Evolutionary conservation across 768 basidiomycete species (phyloP), one percentile per base, ranked within the genome.

Genomic region (Psilocybe cyanescens): DNA sequence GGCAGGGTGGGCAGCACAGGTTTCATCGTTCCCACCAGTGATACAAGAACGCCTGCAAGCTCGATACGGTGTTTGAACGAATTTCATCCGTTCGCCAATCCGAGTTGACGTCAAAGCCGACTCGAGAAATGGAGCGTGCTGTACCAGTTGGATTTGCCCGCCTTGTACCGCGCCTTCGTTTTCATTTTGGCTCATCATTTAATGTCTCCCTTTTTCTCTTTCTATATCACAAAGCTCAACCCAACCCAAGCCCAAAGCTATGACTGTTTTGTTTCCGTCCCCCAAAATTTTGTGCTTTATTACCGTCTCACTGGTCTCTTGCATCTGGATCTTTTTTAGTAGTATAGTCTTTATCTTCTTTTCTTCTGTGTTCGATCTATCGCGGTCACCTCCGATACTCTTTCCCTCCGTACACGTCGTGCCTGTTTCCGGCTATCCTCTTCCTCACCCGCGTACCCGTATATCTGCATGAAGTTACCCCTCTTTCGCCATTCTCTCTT

Each of bases 41-140:
- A 95, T 99, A 66, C 91, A 92, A 75, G 89, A 95, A 70, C 89
- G 95, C 55, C 82, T 99, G 47, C 86, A 89, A 8, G 79, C 88
- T 67, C 90, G 95, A 49, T 99, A 99, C 70, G 89, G 89, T 65
- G 94, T 99, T 51, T 97, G 79, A 74, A 56, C 51, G 28, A 33
- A 35, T 35, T 53, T 31, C n/a, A 33, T 19, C 24, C 33, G 16
- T 29, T 29, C n/a, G 16, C 31, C 17, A 37, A 35, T 35, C 17
- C 12, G 12, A 45, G 44, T 33, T 46, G 4, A 17, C 12, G 24
- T 41, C n/a, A 19, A 33, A 45, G 39, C 19, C 17, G 41, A 24
- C 31, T 53, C 44, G 8, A 31, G 24, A 33, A 46, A 57, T 53
- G 49, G 37, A 47, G 28, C 9, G 55, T 8, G 24, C 24, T 14